Evolutionary conservation across 306 rosid genomes (phyloP).

Genomic region (Hippophae rhamnoides): DNA sequence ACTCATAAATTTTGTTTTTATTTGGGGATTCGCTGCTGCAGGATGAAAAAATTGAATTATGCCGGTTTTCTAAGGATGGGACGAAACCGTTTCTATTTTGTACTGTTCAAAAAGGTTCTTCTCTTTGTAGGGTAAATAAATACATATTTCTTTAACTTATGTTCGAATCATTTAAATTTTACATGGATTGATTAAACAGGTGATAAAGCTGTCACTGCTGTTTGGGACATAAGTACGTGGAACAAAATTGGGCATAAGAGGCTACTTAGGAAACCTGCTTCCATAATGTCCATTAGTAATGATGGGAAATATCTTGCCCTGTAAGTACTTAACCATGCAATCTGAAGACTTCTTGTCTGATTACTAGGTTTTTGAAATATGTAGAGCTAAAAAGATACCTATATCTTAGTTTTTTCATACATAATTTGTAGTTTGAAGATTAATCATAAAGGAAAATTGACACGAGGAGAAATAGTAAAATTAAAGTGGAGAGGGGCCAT

Average conservation of each 20-base stretch:
- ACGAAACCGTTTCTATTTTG: constrained; percentile 87
- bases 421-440: too few species aligned
- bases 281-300: constrained; percentile 73
- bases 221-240: constrained; percentile 90
- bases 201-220: constrained; percentile 48
- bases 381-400: neutral
- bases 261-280: constrained; percentile 73
- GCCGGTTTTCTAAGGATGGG: constrained; percentile 92
- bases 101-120: constrained; percentile 62
- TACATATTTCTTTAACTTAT: constrained; percentile 1
- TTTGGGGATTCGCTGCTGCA: constrained; percentile 17
- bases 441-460: too few species aligned
- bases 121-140: constrained; percentile 7
- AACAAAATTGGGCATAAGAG: constrained; percentile 80
- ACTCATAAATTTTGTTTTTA: constrained; percentile 9
- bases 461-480: too few species aligned
- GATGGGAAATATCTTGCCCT: constrained; percentile 94
- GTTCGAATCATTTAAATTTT: constrained; percentile 12
- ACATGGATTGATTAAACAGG: constrained; percentile 36
- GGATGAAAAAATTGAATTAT: constrained; percentile 89
- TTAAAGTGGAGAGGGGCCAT: too few species aligned
- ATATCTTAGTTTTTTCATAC: too few species aligned
- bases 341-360: constrained; percentile 8
- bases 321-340: constrained; percentile 43
- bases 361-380: neutral